A percentile compares a stretch with the other conserved stretches of the same genome.
Evolutionary conservation across 2,329 filamentous ascomycete species (phyloP).

Genomic region (Parastagonospora avenae): DNA sequence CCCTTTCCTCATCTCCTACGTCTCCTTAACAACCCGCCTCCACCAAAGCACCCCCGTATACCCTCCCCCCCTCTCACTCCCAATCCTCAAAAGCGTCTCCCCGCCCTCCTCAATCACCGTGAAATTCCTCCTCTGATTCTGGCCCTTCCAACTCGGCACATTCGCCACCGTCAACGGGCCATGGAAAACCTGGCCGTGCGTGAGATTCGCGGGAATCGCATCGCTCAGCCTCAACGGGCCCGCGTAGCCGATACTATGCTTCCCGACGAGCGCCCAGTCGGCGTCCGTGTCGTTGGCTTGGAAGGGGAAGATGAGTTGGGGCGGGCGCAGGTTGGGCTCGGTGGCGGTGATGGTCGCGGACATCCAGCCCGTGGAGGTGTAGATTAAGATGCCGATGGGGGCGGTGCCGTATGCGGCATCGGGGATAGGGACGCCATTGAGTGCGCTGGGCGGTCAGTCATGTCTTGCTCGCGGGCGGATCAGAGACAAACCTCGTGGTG

Average conservation of each 20-base stretch:
- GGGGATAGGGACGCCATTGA: conserved; percentile 23
- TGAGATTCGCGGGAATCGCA: conserved; percentile 19
- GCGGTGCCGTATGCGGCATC: conserved; percentile 25
- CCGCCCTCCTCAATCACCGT: conserved; percentile 24
- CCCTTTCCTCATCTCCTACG: not conserved
- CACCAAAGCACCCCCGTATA: conserved; percentile 30
- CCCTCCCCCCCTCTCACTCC: conserved; percentile 28
- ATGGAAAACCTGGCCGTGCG: conserved; percentile 31
- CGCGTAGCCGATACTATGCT: conserved; percentile 34
- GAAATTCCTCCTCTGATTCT: conserved; percentile 28
- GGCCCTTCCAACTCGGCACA: conserved; percentile 31
- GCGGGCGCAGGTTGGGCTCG: conserved; percentile 21
- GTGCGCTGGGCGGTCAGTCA: conserved; percentile 20
- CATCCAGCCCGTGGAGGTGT: conserved; percentile 32
- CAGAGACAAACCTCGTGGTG: conserved; percentile 29
- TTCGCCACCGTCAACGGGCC: conserved; percentile 32
- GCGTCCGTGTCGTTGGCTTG: conserved; percentile 23
- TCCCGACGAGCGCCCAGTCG: conserved; percentile 37
- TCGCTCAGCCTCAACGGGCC: conserved; percentile 25
- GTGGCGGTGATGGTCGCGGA: conserved; percentile 35
- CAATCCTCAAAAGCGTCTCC: conserved; percentile 24
- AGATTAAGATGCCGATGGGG: conserved; percentile 34
- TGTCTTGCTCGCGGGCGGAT: too few species aligned
- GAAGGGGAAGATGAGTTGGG: conserved; percentile 28
- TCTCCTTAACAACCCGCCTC: conserved; percentile 16